Conservation (phyloP, 2,329 filamentous ascomycete species). For the Thermomyces lanuginosus region DNA sequence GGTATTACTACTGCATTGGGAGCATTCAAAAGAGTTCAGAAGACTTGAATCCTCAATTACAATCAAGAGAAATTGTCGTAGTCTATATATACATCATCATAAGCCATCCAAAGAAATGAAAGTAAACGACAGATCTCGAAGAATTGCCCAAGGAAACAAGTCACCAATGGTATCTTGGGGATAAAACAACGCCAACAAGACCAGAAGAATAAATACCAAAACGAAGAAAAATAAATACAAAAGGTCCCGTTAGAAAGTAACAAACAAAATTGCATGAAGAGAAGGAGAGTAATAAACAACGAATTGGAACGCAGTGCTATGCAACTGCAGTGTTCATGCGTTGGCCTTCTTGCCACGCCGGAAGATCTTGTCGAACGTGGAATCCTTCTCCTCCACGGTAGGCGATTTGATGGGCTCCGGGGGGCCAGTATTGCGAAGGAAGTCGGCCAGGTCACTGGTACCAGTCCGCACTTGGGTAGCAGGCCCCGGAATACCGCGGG, state of each 20-base stretch:
- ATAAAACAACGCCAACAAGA: not conserved
- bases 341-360: slow-evolving; percentile 13
- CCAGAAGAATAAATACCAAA: not conserved
- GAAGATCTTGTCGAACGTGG: slow-evolving; percentile 13
- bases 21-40: no score
- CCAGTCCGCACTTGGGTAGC: slow-evolving; percentile 17
- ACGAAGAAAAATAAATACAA: slow-evolving; percentile 5
- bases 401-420: slow-evolving; percentile 26
- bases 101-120: not conserved
- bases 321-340: no score
- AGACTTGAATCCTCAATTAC: slow-evolving; percentile 1
- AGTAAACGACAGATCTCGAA: slow-evolving; percentile 1
- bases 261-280: slow-evolving; percentile 3
- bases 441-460: slow-evolving; percentile 56
- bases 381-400: slow-evolving; percentile 8
- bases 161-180: not conserved
- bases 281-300: not conserved
- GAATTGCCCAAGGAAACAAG: not conserved
- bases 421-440: slow-evolving; percentile 53
- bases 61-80: not conserved
- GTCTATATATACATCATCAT: slow-evolving; percentile 1
- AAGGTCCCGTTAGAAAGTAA: slow-evolving; percentile 6
- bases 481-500: slow-evolving; percentile 15
- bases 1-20: not conserved
- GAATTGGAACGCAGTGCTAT: no score